Evolutionary conservation across 768 basidiomycete genomes (phyloP), one percentile per base, ranked within the genome.

Genomic region (Mycena pura): DNA sequence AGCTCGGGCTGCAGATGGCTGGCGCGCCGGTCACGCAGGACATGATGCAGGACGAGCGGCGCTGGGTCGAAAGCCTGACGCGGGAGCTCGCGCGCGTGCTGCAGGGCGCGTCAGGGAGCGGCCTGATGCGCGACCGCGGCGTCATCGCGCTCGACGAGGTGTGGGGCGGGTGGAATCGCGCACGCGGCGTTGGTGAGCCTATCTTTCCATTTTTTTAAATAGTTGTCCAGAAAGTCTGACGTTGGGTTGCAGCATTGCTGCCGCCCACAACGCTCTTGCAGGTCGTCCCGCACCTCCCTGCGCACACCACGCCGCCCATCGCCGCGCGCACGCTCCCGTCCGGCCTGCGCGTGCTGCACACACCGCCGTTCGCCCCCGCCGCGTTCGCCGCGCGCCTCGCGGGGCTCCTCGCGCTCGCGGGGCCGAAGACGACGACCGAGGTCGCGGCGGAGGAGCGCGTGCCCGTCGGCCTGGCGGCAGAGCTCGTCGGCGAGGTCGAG

Each of bases 111-210:
- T 27, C 57, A 62, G 41, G 40, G 68, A 60, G 76, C 0, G 90
- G 92, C 1, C 81, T 96, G 68, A 93, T 96, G 92, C 81, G 82
- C 56, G 80, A 83, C 3, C 84, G 93, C 27, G 94, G 93, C 1
- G 84, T 96, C 31, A 83, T 97, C 36, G 92, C 90, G 0, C 75
- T 97, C 25, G 95, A 98, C 70, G 95, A 96, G 74, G 91, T 91
- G 0, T 98, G 95, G 95, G 93, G 93, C 25, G 87, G 91, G 2
- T 97, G 95, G 95, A 96, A 96, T 70, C 87, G 95, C 58, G 95
- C 93, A 6, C 78, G 95, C 65, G 95, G 95, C 47, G 90, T 96
- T 53, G 90, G 95, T 93, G 73, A 72, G 89, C 71, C 21, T 17
- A 6, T 21, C 13, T 51, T 19, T 39, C 39, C 13, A 32, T 58